Percentiles rank a stretch among this genome's conserved stretches.
Conservation (phyloP, 352 stramenopile genomes). For the Phytopythium vexans region DNA sequence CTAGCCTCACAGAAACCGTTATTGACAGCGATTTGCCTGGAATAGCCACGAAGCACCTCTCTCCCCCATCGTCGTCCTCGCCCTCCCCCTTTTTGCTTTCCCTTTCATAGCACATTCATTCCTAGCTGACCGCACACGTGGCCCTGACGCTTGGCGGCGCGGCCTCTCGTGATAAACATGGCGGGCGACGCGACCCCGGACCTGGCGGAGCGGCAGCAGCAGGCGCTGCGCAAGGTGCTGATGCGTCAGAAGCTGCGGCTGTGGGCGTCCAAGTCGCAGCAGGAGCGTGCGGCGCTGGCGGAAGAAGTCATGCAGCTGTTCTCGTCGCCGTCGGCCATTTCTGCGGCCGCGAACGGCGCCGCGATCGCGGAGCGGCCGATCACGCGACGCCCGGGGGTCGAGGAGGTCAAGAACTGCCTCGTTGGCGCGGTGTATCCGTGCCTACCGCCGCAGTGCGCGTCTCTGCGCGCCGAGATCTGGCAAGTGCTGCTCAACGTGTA, state of each 20-base stretch:
- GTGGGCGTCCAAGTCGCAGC: constrained; percentile 51
- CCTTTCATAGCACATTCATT: neutral
- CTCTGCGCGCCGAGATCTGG: constrained; percentile 71
- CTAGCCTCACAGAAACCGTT: no score
- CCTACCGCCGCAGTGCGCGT: constrained; percentile 46
- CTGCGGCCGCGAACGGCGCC: constrained; percentile 1
- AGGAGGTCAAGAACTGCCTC: constrained; percentile 67
- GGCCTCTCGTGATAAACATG: neutral
- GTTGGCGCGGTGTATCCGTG: constrained; percentile 40
- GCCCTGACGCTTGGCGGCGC: neutral
- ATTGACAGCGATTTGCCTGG: no score
- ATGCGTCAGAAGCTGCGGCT: constrained; percentile 44
- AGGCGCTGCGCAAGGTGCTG: constrained; percentile 40
- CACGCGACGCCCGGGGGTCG: constrained; percentile 68
- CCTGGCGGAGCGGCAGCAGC: constrained; percentile 8
- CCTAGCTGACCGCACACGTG: no score
- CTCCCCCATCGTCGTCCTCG: neutral
- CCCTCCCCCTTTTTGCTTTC: neutral
- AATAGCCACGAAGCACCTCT: neutral
- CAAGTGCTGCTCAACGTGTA: constrained; percentile 81
- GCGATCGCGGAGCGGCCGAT: constrained; percentile 34
- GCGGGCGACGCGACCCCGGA: neutral
- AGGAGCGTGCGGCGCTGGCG: constrained; percentile 51
- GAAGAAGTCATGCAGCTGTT: constrained; percentile 63
- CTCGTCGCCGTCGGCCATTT: constrained; percentile 31